Evolutionary conservation across 768 basidiomycete genomes (phyloP), one percentile per base, ranked within the genome.

Genomic region (Rhodotorula taiwanensis): DNA sequence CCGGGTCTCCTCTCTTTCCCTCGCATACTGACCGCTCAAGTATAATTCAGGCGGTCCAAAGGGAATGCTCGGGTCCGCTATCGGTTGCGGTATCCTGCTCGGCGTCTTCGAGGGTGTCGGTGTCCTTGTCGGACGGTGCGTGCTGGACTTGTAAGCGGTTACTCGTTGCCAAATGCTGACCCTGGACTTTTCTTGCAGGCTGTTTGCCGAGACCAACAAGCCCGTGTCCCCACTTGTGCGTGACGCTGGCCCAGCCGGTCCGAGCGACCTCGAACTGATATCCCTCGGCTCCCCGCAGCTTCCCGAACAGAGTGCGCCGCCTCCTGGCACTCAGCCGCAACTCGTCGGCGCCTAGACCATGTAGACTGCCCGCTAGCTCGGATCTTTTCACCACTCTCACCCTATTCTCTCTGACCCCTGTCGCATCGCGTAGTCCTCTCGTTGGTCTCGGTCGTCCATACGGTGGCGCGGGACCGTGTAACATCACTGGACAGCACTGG

Each of bases 101-200:
- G 93, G 94, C 27, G 88, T 91, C 18, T 89, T 92, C 73, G 88
- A 90, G 77, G 93, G 93, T 72, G 91, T 97, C 27, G 94, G 94
- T 70, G 93, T 98, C 13, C 80, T 98, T 30, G 79, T 97, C 65
- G 86, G 85, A 52, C 83, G 94, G 64, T 65, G 34, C 53, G 53
- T 49, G n/a, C 6, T n/a, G 18, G 16, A 11, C 23, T 11, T 31
- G 8, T 8, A 0, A 21, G 5, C 18, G 9, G 21, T 1, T 43
- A 0, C 1, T 23, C 15, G 11, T 23, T 30, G 25, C 23, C 14
- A 33, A 14, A 27, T 25, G n/a, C 25, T 33, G 23, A n/a, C n/a
- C 41, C 27, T 28, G 13, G 13, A n/a, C 23, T 15, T 33, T 20
- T 30, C 36, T 14, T 15, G 2, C 42, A 65, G 64, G 58, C 42